These are phyloP conservation scores for Malassezia sympodialis DNA, from an alignment of 1,284 basidiomycete genomes.

Conservation along the genomic window DNA sequence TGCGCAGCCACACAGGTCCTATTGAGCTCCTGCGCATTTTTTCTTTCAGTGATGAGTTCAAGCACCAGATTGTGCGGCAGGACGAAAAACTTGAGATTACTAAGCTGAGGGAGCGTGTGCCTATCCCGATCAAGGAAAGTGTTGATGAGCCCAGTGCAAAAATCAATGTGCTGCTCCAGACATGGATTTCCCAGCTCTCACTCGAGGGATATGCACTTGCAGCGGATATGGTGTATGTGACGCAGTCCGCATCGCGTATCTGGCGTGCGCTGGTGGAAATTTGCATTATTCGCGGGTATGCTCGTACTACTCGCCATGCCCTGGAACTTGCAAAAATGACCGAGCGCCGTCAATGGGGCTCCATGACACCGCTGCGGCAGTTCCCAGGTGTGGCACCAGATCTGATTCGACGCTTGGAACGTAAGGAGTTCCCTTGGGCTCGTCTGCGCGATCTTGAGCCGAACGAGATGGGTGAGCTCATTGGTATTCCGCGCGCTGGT, in stretches of 20 bases:
- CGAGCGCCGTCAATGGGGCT: conserved; percentile 70
- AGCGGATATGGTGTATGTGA: conserved; percentile 89
- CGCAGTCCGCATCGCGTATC: conserved; percentile 57
- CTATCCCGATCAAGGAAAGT: conserved; percentile 92
- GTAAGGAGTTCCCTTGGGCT: conserved; percentile 65
- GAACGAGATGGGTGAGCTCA: conserved; percentile 64
- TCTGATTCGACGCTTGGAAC: conserved; percentile 81
- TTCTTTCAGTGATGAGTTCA: conserved; percentile 93
- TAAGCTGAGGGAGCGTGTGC: conserved; percentile 88
- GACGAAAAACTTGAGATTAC: conserved; percentile 60
- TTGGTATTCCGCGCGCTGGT: conserved; percentile 78
- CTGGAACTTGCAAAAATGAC: conserved; percentile 95
- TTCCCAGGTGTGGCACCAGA: conserved; percentile 80
- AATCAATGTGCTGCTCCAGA: conserved; percentile 90
- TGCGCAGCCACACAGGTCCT: conserved; percentile 73
- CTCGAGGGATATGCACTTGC: conserved; percentile 92
- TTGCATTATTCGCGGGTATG: conserved; percentile 96
- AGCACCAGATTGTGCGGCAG: conserved; percentile 62
- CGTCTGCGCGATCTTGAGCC: conserved; percentile 43
- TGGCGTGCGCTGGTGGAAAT: conserved; percentile 96
- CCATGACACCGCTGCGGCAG: conserved; percentile 92
- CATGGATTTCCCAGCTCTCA: conserved; percentile 88
- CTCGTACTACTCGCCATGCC: conserved; percentile 77
- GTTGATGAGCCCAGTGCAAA: conserved; percentile 94
- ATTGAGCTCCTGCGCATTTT: conserved; percentile 94